These are phyloP conservation scores for Claviceps capensis DNA, from an alignment of 2,329 filamentous ascomycete genomes.

Conservation along the genomic window DNA sequence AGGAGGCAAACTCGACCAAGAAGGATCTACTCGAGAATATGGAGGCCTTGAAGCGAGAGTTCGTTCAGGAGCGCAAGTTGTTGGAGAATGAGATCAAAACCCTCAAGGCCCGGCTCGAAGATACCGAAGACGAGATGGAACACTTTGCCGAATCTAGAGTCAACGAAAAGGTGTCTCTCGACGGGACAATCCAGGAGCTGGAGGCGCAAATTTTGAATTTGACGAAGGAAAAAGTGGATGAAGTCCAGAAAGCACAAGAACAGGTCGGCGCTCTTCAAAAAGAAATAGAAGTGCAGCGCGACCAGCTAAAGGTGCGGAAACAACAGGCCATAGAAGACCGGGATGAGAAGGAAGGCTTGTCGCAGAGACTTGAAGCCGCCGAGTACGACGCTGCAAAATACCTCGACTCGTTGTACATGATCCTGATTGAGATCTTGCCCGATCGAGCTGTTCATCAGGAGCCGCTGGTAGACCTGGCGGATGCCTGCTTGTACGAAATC, in stretches of 20 bases:
- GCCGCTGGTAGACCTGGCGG: slow-evolving; percentile 41
- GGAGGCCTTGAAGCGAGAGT: slow-evolving; percentile 81
- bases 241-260: slow-evolving; percentile 42
- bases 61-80: slow-evolving; percentile 68
- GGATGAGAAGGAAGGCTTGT: slow-evolving; percentile 38
- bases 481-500: slow-evolving; percentile 43
- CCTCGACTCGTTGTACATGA: slow-evolving; percentile 39
- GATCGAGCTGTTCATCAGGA: slow-evolving; percentile 40
- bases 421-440: slow-evolving; percentile 45
- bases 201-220: slow-evolving; percentile 58
- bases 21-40: slow-evolving; percentile 90
- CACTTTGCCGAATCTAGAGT: slow-evolving; percentile 71
- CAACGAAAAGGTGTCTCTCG: slow-evolving; percentile 59
- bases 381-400: slow-evolving; percentile 40
- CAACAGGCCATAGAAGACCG: slow-evolving; percentile 40
- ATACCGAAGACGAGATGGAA: slow-evolving; percentile 85
- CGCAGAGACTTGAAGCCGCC: slow-evolving; percentile 34
- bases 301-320: slow-evolving; percentile 45
- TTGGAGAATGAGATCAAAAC: slow-evolving; percentile 69
- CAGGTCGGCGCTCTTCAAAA: slow-evolving; percentile 50
- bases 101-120: slow-evolving; percentile 66
- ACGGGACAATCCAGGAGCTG: slow-evolving; percentile 54
- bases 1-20: slow-evolving; percentile 85
- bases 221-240: slow-evolving; percentile 42
- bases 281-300: slow-evolving; percentile 44